A percentile compares a stretch with the other conserved stretches of the same genome.
These are phyloP conservation scores for Gymnopilus dilepis DNA, from an alignment of 768 basidiomycete species.

Conservation along the genomic window DNA sequence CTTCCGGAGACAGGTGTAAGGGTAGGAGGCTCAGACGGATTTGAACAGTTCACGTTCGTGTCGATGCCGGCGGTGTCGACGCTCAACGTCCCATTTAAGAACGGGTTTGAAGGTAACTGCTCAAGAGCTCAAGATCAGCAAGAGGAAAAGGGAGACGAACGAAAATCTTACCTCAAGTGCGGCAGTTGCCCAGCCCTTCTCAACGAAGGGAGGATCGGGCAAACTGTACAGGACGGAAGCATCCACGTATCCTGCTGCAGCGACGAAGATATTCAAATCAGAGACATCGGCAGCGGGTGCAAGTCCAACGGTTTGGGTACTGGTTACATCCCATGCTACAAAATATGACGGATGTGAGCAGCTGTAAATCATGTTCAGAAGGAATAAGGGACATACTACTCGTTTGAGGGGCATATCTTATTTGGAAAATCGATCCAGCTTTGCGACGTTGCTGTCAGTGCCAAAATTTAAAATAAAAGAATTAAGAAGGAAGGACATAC, in stretches of 20 bases:
- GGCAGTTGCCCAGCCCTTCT: slow-evolving; percentile 55
- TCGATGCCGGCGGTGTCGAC: slow-evolving; percentile 58
- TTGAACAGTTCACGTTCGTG: slow-evolving; percentile 53
- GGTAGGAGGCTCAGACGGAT: slow-evolving; percentile 35
- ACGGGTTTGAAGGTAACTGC: slow-evolving; percentile 47
- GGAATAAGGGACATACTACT: slow-evolving; percentile 21
- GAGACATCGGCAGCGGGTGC: slow-evolving; percentile 47
- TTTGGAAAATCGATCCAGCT: slow-evolving; percentile 50
- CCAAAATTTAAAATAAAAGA: no score
- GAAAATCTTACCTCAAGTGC: slow-evolving; percentile 49
- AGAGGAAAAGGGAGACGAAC: background rate
- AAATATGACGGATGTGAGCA: background rate
- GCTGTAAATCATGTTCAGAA: background rate
- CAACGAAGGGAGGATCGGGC: slow-evolving; percentile 63
- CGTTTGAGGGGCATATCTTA: slow-evolving; percentile 33
- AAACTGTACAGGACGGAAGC: slow-evolving; percentile 50
- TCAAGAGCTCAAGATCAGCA: background rate
- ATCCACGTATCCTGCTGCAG: slow-evolving; percentile 62
- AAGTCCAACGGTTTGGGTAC: slow-evolving; percentile 49
- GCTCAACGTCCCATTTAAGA: slow-evolving; percentile 57
- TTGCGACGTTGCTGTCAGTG: slow-evolving; percentile 16
- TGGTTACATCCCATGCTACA: slow-evolving; percentile 45
- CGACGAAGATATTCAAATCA: slow-evolving; percentile 57
- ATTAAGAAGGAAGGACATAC: slow-evolving; percentile 36
- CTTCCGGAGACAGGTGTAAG: slow-evolving; percentile 21